phyloP scores from a whole-genome alignment of 768 basidiomycete genomes.

The Tulasnella sp. region DNA sequence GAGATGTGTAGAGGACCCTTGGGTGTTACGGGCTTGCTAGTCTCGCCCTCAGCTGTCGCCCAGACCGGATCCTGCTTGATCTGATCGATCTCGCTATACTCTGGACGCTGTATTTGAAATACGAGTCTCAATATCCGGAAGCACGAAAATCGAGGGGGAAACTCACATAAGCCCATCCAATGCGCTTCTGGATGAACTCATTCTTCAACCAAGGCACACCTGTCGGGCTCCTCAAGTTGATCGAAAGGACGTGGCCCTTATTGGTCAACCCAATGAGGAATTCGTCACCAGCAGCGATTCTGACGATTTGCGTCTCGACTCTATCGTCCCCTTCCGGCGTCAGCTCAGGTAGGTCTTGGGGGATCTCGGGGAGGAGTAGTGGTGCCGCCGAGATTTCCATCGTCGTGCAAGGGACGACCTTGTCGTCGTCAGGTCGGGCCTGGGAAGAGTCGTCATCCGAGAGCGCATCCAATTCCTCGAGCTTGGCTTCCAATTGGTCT shows the following conservation, averaged over 20 bases:
- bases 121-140: neutral
- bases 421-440: constrained; percentile 25
- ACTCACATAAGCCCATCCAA: constrained; percentile 57
- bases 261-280: constrained; percentile 73
- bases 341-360: constrained; percentile 44
- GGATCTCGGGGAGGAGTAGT: constrained; percentile 47
- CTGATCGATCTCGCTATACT: constrained; percentile 54
- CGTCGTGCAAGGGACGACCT: constrained; percentile 46
- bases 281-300: constrained; percentile 69
- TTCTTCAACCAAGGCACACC: constrained; percentile 33
- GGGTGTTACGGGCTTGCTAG: neutral
- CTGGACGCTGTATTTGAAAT: constrained; percentile 43
- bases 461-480: constrained; percentile 24
- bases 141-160: neutral
- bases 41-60: constrained; percentile 24
- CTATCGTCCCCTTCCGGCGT: constrained; percentile 22
- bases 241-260: constrained; percentile 64
- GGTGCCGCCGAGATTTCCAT: constrained; percentile 52
- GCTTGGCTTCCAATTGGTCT: constrained; percentile 35
- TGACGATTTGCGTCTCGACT: constrained; percentile 38
- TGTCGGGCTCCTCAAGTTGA: constrained; percentile 27
- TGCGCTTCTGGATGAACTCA: neutral
- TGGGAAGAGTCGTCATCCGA: constrained; percentile 19
- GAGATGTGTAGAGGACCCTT: neutral
- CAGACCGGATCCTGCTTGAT: constrained; percentile 41